phyloP scores from a whole-genome alignment of 257 asterid genomes.

The Nicotiana obtusifolia region DNA sequence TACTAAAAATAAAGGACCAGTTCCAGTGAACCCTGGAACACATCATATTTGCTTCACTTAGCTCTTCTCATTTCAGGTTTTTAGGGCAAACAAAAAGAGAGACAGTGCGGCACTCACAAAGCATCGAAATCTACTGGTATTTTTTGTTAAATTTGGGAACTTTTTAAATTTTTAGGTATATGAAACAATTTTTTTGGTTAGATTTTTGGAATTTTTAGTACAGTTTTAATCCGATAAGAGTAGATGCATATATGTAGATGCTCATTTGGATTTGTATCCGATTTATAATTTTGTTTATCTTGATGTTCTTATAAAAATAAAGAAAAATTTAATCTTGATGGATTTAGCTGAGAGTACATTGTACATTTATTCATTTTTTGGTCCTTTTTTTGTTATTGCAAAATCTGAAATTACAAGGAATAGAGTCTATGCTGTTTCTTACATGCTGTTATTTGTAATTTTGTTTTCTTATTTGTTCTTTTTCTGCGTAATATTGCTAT shows the following conservation, averaged over 20 bases:
- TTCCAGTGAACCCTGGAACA: not conserved
- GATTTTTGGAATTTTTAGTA: not conserved
- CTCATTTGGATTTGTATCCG: not conserved
- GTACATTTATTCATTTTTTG: too few relatives aligned
- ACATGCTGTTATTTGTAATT: not conserved
- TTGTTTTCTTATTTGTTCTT: too few relatives aligned
- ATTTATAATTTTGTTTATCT: not conserved
- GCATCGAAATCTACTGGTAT: slow-evolving; percentile 1
- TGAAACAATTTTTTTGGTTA: not conserved
- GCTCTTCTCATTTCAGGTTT: not conserved
- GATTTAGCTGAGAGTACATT: too few relatives aligned
- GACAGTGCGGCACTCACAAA: not conserved
- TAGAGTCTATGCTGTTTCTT: not conserved
- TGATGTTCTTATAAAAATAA: too few relatives aligned
- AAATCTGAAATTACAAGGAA: too few relatives aligned
- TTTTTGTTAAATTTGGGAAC: too few relatives aligned
- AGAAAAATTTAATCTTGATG: too few relatives aligned
- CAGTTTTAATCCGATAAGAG: not conserved
- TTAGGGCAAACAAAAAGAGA: not conserved
- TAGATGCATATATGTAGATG: not conserved
- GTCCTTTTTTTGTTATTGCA: too few relatives aligned
- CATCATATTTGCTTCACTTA: not conserved
- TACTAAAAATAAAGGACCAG: not conserved
- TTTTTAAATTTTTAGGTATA: too few relatives aligned
- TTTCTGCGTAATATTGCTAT: not conserved